Base-by-base conservation (phyloP, 352 stramenopile species). In the Globisporangium takayamanum region DNA sequence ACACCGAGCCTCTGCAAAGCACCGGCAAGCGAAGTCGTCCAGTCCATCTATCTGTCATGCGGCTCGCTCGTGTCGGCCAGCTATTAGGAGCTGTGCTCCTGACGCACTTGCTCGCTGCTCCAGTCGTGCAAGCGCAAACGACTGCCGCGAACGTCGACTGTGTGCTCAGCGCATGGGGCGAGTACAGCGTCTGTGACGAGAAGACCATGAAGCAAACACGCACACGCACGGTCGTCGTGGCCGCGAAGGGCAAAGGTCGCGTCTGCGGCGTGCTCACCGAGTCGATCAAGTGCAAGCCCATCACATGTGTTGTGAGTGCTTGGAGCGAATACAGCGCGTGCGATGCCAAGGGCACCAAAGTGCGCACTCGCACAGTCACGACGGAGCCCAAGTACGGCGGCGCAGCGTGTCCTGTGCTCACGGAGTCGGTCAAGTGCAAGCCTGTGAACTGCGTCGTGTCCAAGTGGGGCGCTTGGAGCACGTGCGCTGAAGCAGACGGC, bases 371-470 rank as follows among this genome's bases (percentile, higher is more conserved):
- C 2, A 62, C 46, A 0, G 53, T 84, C 48, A 75, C 57, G 3
- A 56, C 66, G 1, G 36, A 50, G n/a, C 54, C 66, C 0, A 59
- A 53, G 26, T 72, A 73, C 52, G 67, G 67, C 39, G 80, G 80
- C 4, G 57, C 57, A 1, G 56, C 59, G 1, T 89, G 80, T 52
- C 73, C 72, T 0, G 55, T 60, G 5, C 64, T 89, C 20, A 66
- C 62, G 22, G 80, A 90, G 39, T 72, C 76, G 18, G 56, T 79
- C 39, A 65, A 67, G 30, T 90, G 80, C 59, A 64, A 63, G 53
- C 75, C 79, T 0, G 69, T 88, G 25, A 64, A 76, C 59, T 91
- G 81, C 30, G 64, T 78, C 42, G 75, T 89, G 39, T 76, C 66
- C 30, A 60, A 69, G 11, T 91, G 78, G 78, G 64, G 58, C 7